Evolutionary conservation across 176 grass and related monocot species (phyloP).

Genomic region (Ensete ventricosum): DNA sequence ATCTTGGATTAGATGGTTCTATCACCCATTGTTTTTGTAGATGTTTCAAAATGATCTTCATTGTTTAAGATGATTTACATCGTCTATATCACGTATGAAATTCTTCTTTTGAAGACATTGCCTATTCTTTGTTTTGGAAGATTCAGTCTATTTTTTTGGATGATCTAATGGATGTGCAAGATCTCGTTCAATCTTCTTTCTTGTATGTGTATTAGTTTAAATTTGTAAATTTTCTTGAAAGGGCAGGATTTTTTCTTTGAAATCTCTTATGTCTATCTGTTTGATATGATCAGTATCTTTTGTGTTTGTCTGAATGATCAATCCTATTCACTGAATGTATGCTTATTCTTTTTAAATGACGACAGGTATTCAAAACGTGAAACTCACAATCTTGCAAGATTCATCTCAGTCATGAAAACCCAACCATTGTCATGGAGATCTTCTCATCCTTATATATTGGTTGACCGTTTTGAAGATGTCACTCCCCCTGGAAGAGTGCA

Average conservation of each 20-base stretch:
- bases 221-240: slow-evolving; percentile 6
- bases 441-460: slow-evolving; percentile 85
- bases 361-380: slow-evolving; percentile 85
- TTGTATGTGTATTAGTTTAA: neutral
- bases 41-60: neutral
- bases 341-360: neutral
- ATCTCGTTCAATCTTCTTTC: neutral
- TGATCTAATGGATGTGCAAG: neutral
- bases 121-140: neutral
- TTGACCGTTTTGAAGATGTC: slow-evolving; percentile 92
- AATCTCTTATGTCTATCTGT: neutral
- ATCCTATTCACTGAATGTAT: neutral
- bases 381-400: slow-evolving; percentile 93
- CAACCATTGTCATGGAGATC: slow-evolving; percentile 69
- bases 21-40: too few relatives aligned
- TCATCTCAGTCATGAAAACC: slow-evolving; percentile 83
- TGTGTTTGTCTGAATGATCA: neutral
- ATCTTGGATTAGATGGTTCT: neutral
- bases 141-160: neutral
- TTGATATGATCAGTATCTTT: neutral
- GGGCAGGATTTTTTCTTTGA: neutral
- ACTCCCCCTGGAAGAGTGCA: slow-evolving; percentile 67
- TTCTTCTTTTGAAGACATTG: neutral
- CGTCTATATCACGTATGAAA: neutral
- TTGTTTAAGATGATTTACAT: neutral